Percentiles rank a stretch among this genome's conserved stretches.
These are phyloP conservation scores for Helenozyma rhizophorensis DNA, from an alignment of 805 yeast species.

Conservation along the genomic window DNA sequence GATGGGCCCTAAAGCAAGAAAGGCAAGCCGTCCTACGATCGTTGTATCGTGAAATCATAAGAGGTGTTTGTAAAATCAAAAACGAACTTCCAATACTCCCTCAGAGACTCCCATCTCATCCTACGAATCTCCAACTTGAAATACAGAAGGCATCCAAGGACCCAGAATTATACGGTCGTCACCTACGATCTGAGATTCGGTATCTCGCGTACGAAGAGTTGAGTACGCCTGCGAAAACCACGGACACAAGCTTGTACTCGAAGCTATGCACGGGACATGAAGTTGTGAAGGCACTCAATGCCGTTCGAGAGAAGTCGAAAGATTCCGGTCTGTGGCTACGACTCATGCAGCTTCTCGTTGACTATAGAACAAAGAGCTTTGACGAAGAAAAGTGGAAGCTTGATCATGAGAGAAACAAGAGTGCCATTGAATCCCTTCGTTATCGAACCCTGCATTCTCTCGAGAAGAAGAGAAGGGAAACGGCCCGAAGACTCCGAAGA, in stretches of 20 bases:
- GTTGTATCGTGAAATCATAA: slow-evolving; percentile 10
- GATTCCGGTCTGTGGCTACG: too few relatives aligned
- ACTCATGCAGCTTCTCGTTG: slow-evolving; percentile 14
- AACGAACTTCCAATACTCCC: slow-evolving; percentile 1
- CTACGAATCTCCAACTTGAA: slow-evolving; percentile 2
- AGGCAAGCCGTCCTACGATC: slow-evolving; percentile 8
- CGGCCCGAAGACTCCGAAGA: too few relatives aligned
- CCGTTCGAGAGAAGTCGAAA: slow-evolving; percentile 2
- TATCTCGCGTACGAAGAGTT: slow-evolving; percentile 16
- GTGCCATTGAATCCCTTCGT: slow-evolving; percentile 10
- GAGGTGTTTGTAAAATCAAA: slow-evolving; percentile 8
- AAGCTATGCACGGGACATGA: slow-evolving; percentile 10
- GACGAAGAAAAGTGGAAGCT: slow-evolving; percentile 17
- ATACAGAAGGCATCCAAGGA: slow-evolving; percentile 8
- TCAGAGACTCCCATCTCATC: background rate
- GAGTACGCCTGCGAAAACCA: slow-evolving; percentile 1
- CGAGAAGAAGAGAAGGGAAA: slow-evolving; percentile 7
- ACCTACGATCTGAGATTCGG: slow-evolving; percentile 16
- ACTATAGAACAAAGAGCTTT: slow-evolving; percentile 10
- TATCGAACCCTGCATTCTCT: slow-evolving; percentile 10
- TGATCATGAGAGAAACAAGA: slow-evolving; percentile 10
- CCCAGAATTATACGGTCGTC: slow-evolving; percentile 11
- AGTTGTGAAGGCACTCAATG: slow-evolving; percentile 8
- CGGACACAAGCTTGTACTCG: slow-evolving; percentile 3
- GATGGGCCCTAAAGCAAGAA: background rate